phyloP scores from a whole-genome alignment of 306 rosid species.

The Citrullus mucosospermus region DNA sequence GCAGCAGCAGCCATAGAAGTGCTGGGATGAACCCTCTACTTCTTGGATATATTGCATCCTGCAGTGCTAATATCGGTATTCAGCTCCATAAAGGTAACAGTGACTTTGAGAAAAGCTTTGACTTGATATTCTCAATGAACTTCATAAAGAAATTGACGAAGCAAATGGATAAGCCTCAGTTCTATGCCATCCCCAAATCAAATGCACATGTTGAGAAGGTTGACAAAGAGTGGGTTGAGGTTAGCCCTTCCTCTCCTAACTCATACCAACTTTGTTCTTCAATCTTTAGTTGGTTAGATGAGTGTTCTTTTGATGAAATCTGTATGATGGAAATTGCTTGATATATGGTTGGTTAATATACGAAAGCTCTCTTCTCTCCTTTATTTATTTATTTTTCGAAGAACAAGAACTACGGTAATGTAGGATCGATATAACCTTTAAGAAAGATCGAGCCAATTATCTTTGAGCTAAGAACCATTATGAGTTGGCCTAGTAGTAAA shows the following conservation, averaged over 20 bases:
- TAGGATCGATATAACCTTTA: too few species aligned
- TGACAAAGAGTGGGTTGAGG: conserved; percentile 72
- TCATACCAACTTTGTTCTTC: conserved; percentile 57
- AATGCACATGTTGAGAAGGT: conserved; percentile 44
- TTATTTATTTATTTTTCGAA: too few species aligned
- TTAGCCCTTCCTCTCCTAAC: conserved; percentile 46
- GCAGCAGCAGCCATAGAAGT: conserved; percentile 35
- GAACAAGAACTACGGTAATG: too few species aligned
- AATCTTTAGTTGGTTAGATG: conserved; percentile 46
- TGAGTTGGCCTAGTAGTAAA: too few species aligned
- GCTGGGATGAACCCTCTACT: conserved; percentile 40
- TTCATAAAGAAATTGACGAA: conserved; percentile 39
- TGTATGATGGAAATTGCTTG: conserved; percentile 46
- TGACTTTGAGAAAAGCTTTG: conserved; percentile 33
- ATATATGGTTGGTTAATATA: conserved; percentile 4
- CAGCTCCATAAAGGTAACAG: conserved; percentile 26
- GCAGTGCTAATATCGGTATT: conserved; percentile 48
- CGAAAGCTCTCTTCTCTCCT: too few species aligned
- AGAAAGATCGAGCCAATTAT: too few species aligned
- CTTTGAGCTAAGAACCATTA: too few species aligned
- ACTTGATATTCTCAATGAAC: conserved; percentile 53
- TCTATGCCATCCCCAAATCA: conserved; percentile 42
- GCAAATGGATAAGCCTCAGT: conserved; percentile 42
- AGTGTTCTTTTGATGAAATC: conserved; percentile 43
- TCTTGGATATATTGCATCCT: conserved; percentile 40